Conservation (phyloP, 495 filamentous ascomycete species). For the Trypethelium eluteriae region DNA sequence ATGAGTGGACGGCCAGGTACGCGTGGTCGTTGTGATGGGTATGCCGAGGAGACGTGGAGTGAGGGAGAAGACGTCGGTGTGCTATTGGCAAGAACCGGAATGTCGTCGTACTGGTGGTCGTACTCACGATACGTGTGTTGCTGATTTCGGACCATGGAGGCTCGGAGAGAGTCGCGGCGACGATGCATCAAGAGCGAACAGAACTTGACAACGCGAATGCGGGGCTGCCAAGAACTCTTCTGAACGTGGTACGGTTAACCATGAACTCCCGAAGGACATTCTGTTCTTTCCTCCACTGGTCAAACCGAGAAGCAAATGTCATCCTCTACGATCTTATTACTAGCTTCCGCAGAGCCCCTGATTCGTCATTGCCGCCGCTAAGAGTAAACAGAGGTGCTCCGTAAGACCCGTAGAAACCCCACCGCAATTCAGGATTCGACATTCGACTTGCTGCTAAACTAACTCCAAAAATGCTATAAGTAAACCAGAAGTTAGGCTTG, state of each 20-base stretch:
- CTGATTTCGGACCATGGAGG: not conserved
- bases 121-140: not conserved
- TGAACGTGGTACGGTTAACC: not conserved
- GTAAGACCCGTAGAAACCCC: no score
- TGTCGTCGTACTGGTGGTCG: conserved; percentile 8
- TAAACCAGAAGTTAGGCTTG: no score
- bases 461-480: no score
- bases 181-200: not conserved
- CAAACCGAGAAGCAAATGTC: no score
- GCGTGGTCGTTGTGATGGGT: not conserved
- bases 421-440: no score
- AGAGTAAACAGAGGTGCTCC: not conserved
- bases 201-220: not conserved
- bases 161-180: conserved; percentile 1
- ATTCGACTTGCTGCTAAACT: no score
- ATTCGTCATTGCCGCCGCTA: not conserved
- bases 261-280: not conserved
- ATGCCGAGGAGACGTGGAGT: not conserved
- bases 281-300: no score
- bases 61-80: not conserved
- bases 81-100: not conserved
- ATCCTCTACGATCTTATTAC: not conserved
- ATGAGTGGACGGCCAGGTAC: not conserved
- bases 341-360: not conserved
- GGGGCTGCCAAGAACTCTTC: not conserved